These are phyloP conservation scores for Populus hybrid DNA, from an alignment of 441 rosid species.

Conservation along the genomic window DNA sequence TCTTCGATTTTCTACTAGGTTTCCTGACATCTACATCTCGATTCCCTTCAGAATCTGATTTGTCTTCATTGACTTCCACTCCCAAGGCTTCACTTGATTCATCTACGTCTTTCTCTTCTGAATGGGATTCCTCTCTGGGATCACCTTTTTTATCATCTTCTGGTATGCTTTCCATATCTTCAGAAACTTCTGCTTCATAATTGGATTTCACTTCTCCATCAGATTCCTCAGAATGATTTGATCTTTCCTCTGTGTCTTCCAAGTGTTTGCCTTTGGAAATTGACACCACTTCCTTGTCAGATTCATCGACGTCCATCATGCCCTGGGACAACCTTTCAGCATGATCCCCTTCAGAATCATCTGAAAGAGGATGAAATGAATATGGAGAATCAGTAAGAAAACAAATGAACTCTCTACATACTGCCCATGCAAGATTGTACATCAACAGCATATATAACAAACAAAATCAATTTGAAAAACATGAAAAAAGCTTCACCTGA, in stretches of 20 bases:
- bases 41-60: slow-evolving; percentile 43
- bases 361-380: slow-evolving; percentile 23
- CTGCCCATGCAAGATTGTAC: not conserved
- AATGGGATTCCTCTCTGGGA: slow-evolving; percentile 28
- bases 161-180: slow-evolving; percentile 30
- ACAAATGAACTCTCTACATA: not conserved
- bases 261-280: slow-evolving; percentile 33
- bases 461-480: not conserved
- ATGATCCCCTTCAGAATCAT: slow-evolving; percentile 40
- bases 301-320: slow-evolving; percentile 31
- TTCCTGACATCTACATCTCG: slow-evolving; percentile 32
- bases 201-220: slow-evolving; percentile 46
- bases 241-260: slow-evolving; percentile 34
- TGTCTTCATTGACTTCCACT: slow-evolving; percentile 41
- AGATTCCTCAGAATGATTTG: slow-evolving; percentile 35
- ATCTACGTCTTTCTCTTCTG: slow-evolving; percentile 33
- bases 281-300: slow-evolving; percentile 47
- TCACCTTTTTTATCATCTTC: slow-evolving; percentile 33
- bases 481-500: slow-evolving; percentile 30
- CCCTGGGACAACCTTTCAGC: slow-evolving; percentile 29
- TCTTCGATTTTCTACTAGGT: slow-evolving; percentile 21
- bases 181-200: slow-evolving; percentile 35
- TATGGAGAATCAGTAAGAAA: not conserved
- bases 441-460: not conserved
- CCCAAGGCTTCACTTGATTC: slow-evolving; percentile 38